Evolutionary conservation across 148 eudicot species (phyloP).

Genomic region (Heliosperma pusillum): DNA sequence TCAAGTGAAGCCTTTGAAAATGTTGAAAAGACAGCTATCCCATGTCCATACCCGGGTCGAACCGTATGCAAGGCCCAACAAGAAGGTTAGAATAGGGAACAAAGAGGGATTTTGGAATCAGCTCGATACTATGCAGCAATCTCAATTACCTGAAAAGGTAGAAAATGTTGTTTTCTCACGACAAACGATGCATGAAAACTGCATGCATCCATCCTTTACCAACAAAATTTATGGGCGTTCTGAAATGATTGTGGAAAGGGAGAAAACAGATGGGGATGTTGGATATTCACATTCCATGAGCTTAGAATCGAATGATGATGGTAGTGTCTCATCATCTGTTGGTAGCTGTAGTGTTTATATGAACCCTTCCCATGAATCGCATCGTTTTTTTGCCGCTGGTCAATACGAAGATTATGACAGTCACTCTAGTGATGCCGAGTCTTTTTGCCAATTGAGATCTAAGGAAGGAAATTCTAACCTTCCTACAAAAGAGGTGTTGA

Average conservation of each 20-base stretch:
- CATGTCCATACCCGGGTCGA: slow-evolving; percentile 30
- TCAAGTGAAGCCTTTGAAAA: slow-evolving; percentile 30
- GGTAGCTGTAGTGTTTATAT: slow-evolving; percentile 64
- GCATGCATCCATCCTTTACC: slow-evolving; percentile 28
- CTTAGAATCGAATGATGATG: slow-evolving; percentile 39
- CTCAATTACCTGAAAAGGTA: slow-evolving; percentile 58
- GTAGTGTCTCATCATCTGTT: slow-evolving; percentile 56
- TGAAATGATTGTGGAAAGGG: slow-evolving; percentile 41
- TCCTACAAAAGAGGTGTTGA: slow-evolving; percentile 42
- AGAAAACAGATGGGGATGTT: slow-evolving; percentile 38
- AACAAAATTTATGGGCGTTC: slow-evolving; percentile 34
- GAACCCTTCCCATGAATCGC: slow-evolving; percentile 31
- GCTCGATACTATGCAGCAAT: slow-evolving; percentile 22
- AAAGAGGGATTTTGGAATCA: slow-evolving; percentile 28
- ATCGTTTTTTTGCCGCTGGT: slow-evolving; percentile 24
- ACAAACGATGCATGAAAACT: slow-evolving; percentile 38
- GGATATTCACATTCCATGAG: slow-evolving; percentile 34
- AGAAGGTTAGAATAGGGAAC: slow-evolving; percentile 37
- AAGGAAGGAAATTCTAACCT: slow-evolving; percentile 37
- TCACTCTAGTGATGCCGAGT: slow-evolving; percentile 69
- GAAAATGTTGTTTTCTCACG: slow-evolving; percentile 42
- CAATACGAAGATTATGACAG: slow-evolving; percentile 43
- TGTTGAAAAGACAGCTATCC: slow-evolving; percentile 41
- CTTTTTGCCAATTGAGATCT: slow-evolving; percentile 38
- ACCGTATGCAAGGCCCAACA: slow-evolving; percentile 27